A percentile compares a stretch with the other conserved stretches of the same genome.
These are phyloP conservation scores for Cyberlindnera mycetangii DNA, from an alignment of 805 yeast genomes.

Conservation along the genomic window DNA sequence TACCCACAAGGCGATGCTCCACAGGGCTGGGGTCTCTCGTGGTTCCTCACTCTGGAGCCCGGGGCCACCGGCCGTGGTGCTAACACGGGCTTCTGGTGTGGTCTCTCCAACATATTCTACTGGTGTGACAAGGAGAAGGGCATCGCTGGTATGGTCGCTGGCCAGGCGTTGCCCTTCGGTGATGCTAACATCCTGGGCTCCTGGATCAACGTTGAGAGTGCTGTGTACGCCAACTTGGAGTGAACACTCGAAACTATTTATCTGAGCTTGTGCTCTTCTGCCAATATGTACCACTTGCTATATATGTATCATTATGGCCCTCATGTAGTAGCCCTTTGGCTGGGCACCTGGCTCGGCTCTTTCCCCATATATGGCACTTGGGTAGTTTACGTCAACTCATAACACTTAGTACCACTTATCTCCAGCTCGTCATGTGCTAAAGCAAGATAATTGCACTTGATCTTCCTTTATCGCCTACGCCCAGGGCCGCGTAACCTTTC, in stretches of 20 bases:
- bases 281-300: too few relatives aligned
- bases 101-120: constrained; percentile 37
- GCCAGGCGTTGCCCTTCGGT: constrained; percentile 37
- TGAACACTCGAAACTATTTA: too few relatives aligned
- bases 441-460: too few relatives aligned
- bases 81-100: constrained; percentile 39
- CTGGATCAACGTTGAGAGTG: constrained; percentile 23
- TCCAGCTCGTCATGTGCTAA: too few relatives aligned
- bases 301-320: too few relatives aligned
- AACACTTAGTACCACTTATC: too few relatives aligned
- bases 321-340: too few relatives aligned
- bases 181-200: constrained; percentile 21
- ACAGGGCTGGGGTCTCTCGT: constrained; percentile 34
- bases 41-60: constrained; percentile 25
- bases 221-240: constrained; percentile 17
- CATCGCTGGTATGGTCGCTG: constrained; percentile 38
- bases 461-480: too few relatives aligned
- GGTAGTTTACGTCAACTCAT: too few relatives aligned
- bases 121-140: constrained; percentile 41
- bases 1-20: constrained; percentile 28
- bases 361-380: too few relatives aligned
- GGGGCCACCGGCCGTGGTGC: constrained; percentile 36
- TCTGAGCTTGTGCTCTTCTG: too few relatives aligned
- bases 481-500: constrained; percentile 9
- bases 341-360: too few relatives aligned